Conservation (phyloP, 2,329 filamentous ascomycete genomes). For the Mollisiaceae sp. region DNA sequence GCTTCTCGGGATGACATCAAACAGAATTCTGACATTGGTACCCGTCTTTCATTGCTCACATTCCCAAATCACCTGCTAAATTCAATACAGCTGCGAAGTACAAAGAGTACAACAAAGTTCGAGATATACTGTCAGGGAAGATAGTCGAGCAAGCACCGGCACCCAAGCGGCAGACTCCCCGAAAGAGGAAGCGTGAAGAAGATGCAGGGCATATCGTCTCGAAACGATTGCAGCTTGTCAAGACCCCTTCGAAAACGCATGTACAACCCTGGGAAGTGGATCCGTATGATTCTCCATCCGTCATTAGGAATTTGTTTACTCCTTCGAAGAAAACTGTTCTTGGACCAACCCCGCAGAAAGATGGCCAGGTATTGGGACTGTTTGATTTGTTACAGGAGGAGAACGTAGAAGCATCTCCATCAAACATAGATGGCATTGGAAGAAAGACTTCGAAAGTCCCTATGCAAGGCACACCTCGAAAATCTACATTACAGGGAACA, state of each 20-base stretch:
- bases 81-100: conserved; percentile 59
- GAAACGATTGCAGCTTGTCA: conserved; percentile 54
- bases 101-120: conserved; percentile 73
- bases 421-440: conserved; percentile 27
- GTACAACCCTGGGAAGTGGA: conserved; percentile 47
- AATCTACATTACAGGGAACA: conserved; percentile 23
- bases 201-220: conserved; percentile 52
- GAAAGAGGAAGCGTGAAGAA: conserved; percentile 46
- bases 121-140: conserved; percentile 63
- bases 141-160: conserved; percentile 37
- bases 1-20: conserved; percentile 79
- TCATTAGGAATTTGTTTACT: conserved; percentile 64
- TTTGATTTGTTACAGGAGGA: conserved; percentile 71
- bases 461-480: conserved; percentile 48
- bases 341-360: conserved; percentile 80
- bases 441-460: conserved; percentile 34
- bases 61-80: conserved; percentile 11
- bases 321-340: conserved; percentile 64
- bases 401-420: conserved; percentile 47
- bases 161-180: conserved; percentile 42
- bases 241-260: conserved; percentile 48
- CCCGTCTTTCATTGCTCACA: conserved; percentile 26
- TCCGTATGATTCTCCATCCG: conserved; percentile 59
- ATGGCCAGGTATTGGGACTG: conserved; percentile 76
- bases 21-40: conserved; percentile 72